These are phyloP conservation scores for Thozetella sp. DNA, from an alignment of 495 filamentous ascomycete genomes.

Conservation along the genomic window DNA sequence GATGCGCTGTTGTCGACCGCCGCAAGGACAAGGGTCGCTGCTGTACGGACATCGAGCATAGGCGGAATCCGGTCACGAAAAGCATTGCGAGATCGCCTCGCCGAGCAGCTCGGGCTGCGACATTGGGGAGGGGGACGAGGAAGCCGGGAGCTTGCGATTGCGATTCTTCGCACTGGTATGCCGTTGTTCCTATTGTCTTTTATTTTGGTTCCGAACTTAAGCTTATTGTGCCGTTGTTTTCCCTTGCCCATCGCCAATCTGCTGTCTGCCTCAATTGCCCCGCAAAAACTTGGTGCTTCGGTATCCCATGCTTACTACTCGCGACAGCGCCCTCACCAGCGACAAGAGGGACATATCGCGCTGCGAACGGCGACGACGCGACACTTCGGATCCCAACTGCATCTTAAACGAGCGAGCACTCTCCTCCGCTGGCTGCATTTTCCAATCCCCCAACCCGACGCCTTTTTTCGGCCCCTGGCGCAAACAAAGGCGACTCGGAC, in stretches of 20 bases:
- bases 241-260: background rate
- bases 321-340: background rate
- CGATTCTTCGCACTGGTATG: background rate
- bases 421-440: background rate
- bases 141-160: background rate
- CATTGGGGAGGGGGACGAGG: background rate
- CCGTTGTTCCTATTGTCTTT: background rate
- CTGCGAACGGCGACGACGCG: background rate
- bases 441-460: background rate
- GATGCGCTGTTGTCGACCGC: slow-evolving; percentile 27
- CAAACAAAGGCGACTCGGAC: background rate
- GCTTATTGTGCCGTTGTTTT: background rate
- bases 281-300: slow-evolving; percentile 2
- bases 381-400: background rate
- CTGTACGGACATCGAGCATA: slow-evolving; percentile 20
- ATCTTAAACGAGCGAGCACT: background rate
- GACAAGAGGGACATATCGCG: background rate
- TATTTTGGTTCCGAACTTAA: background rate
- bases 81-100: slow-evolving; percentile 10
- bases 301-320: background rate
- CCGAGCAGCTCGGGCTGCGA: slow-evolving; percentile 1
- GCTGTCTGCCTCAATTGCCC: background rate
- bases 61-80: slow-evolving; percentile 6
- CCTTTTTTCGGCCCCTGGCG: background rate
- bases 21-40: slow-evolving; percentile 23